phyloP scores from a whole-genome alignment of 345 rosid genomes.

The Cardamine chenopodiifolia region DNA sequence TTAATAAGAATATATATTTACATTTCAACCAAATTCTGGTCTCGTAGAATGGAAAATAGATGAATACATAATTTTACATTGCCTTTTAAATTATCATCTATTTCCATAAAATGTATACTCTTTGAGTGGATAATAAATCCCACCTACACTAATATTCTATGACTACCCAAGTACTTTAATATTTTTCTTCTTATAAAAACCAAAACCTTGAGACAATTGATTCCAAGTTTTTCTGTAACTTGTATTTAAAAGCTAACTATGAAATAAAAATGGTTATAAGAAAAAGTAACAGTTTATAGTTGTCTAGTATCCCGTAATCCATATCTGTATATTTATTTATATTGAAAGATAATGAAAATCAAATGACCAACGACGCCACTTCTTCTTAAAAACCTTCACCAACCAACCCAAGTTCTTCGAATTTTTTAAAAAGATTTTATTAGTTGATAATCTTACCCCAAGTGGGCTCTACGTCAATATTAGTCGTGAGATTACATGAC shows the following conservation, averaged over 20 bases:
- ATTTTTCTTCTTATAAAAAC: not conserved
- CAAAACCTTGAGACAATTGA: not conserved
- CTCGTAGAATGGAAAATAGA: not conserved
- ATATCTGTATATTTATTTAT: not conserved
- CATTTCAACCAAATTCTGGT: not conserved
- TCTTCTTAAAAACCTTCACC: conserved; percentile 45
- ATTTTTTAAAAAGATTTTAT: not conserved
- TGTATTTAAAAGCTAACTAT: not conserved
- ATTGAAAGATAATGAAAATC: not conserved
- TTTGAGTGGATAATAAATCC: not conserved
- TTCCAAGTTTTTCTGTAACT: not conserved
- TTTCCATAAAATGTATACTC: not conserved
- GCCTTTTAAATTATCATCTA: not conserved
- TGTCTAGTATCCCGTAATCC: not conserved
- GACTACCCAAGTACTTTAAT: not conserved
- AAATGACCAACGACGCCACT: conserved; percentile 33
- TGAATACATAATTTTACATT: not conserved
- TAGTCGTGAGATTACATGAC: conserved; percentile 31
- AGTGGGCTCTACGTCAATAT: not conserved
- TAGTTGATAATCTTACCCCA: conserved; percentile 15
- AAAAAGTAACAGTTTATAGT: not conserved
- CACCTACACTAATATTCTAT: not conserved
- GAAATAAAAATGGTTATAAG: not conserved
- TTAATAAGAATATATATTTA: not conserved
- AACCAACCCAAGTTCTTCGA: conserved; percentile 30